Base-by-base conservation (phyloP, 495 filamentous ascomycete species). In the Mycothermus thermophilus region DNA sequence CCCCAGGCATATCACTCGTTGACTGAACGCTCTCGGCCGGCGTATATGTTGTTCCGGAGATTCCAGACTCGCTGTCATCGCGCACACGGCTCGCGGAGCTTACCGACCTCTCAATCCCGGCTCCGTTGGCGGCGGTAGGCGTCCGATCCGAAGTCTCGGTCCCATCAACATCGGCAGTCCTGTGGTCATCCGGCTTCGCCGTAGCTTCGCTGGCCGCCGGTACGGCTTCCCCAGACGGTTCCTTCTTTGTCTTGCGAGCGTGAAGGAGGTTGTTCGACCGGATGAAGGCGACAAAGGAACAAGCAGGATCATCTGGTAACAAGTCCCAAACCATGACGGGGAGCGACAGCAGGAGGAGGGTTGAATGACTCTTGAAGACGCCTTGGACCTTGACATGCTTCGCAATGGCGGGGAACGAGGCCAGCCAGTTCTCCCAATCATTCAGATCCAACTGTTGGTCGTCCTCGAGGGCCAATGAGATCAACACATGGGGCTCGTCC, bases 251-350 rank as follows among this genome's bases (percentile, higher is more conserved):
- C 10, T 30, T 28, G 4, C 24, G 33, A 6, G 30, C 17, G 2
- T 18, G 30, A 0, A 56, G 31, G 7, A 67, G 45, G 35, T 65
- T 66, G 43, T 66, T 62, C 9, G 64, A 66, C 10, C 63, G 56
- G 21, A 69, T 63, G 34, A 70, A 72, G 7, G 58, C 61, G 10
- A 72, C 41, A n/a, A 72, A 71, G 1, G 56, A 59, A 35, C 64
- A 64, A 1, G 68, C 67, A 5, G 57, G 60, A 32, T 66, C 48
- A 20, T 65, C 60, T 2, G 65, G 65, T 0, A 72, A 47, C 16
- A 71, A 48, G 42, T 69, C 60, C 68, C 67, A 72, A 6, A 71
- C 48, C 50, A 64, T 65, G 17, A 70, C 54, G 2, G 68, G 67
- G 29, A 72, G 43, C 0, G 63, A 64, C 0, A 71, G 35, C 10